phyloP scores from a whole-genome alignment of 768 basidiomycete species.

The Zangia roseola region DNA sequence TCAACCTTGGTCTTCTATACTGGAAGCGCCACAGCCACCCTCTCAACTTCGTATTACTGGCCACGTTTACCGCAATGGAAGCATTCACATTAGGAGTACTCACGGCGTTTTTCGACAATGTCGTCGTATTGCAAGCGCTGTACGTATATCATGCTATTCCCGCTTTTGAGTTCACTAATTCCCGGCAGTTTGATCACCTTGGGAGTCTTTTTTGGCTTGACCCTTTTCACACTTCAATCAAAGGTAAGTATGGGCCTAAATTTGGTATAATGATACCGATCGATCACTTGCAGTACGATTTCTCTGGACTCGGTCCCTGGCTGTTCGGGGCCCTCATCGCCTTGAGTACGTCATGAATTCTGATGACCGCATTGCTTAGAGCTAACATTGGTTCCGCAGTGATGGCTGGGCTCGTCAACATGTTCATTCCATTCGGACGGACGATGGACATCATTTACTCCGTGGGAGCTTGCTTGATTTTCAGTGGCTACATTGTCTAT shows the following conservation, averaged over 20 bases:
- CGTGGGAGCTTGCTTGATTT: constrained; percentile 73
- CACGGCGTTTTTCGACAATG: constrained; percentile 69
- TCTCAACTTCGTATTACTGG: constrained; percentile 79
- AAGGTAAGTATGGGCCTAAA: constrained; percentile 51
- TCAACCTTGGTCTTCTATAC: constrained; percentile 78
- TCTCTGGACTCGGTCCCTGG: constrained; percentile 89
- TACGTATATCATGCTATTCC: constrained; percentile 35
- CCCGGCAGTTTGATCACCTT: constrained; percentile 72
- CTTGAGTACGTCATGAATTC: constrained; percentile 47
- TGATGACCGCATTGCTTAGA: neutral
- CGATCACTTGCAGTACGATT: constrained; percentile 69
- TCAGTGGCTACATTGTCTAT: constrained; percentile 88
- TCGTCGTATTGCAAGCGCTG: constrained; percentile 84
- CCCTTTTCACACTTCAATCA: constrained; percentile 91
- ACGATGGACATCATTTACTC: constrained; percentile 84
- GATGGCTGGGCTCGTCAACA: constrained; percentile 76
- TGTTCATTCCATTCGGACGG: constrained; percentile 84
- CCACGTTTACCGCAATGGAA: constrained; percentile 88
- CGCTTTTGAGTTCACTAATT: constrained; percentile 7
- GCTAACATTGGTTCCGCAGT: constrained; percentile 38
- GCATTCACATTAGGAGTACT: constrained; percentile 87
- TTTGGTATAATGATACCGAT: neutral
- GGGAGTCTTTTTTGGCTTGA: constrained; percentile 91
- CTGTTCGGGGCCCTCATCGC: constrained; percentile 84
- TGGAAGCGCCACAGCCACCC: constrained; percentile 94